Evolutionary conservation across 805 yeast genomes (phyloP).

Genomic region (Saccharomycodes ludwigii): DNA sequence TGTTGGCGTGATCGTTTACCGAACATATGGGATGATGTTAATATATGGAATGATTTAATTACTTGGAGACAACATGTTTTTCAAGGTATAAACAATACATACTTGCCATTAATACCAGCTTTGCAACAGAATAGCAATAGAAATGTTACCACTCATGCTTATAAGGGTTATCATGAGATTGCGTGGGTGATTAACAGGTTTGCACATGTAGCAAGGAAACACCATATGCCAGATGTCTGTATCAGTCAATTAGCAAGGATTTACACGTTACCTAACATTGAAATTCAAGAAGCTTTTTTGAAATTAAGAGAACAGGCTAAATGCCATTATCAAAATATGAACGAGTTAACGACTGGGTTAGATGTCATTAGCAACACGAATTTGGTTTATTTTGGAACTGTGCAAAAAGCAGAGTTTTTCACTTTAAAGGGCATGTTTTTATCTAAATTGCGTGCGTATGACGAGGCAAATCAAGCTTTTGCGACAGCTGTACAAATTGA

Average conservation of each 20-base stretch:
- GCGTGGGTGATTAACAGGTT: slow-evolving; percentile 98
- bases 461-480: slow-evolving; percentile 95
- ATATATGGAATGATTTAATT: slow-evolving; percentile 92
- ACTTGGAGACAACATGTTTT: slow-evolving; percentile 99
- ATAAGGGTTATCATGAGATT: slow-evolving; percentile 95
- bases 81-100: slow-evolving; percentile 87
- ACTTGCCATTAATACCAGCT: slow-evolving; percentile 83
- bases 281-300: slow-evolving; percentile 94
- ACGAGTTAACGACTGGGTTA: slow-evolving; percentile 85
- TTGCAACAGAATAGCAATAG: slow-evolving; percentile 61
- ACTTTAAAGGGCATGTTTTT: slow-evolving; percentile 96
- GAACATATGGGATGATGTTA: slow-evolving; percentile 93
- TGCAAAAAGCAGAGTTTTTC: slow-evolving; percentile 96
- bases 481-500: slow-evolving; percentile 97
- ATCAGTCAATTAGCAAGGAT: slow-evolving; percentile 84
- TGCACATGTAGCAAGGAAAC: slow-evolving; percentile 97
- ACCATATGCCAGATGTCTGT: slow-evolving; percentile 94
- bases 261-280: slow-evolving; percentile 92
- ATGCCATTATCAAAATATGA: slow-evolving; percentile 87
- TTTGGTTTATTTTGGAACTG: slow-evolving; percentile 89
- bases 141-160: slow-evolving; percentile 83
- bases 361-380: slow-evolving; percentile 96
- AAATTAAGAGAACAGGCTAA: slow-evolving; percentile 95
- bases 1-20: slow-evolving; percentile 98
- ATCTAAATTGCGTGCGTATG: slow-evolving; percentile 79